Base-by-base conservation (phyloP, 441 rosid genomes). In the Croton setiger region DNA sequence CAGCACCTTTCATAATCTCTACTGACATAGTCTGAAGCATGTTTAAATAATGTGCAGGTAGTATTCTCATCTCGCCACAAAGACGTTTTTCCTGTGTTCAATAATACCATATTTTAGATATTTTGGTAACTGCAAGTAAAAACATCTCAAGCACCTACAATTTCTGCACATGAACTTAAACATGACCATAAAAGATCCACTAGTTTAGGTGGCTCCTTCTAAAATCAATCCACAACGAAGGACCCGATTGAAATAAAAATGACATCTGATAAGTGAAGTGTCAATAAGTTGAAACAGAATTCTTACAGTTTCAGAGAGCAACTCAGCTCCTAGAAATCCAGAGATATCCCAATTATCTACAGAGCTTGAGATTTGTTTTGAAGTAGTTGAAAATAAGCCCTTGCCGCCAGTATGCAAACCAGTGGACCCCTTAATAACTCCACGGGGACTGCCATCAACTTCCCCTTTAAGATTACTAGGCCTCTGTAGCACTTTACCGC, bases 231-330 rank as follows among this genome's bases (percentile, higher is more conserved):
- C 36, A 23, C 2, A 60, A 69, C 23, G 33, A 48, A 31, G 8
- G n/a, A 44, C 51, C 12, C 35, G 11, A 13, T 43, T 43, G 52
- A 45, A 63, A 27, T 23, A 63, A 5, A 45, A 43, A 15, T 4
- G 3, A 3, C 11, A 35, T 64, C 33, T 1, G 8, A 49, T 49
- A 36, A 41, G 11, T 21, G 20, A 48, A 3, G 8, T 13, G 14
- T 33, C 7, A 60, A 60, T 23, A 49, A 36, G 17, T 4, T 44
- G 67, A 65, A 45, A 37, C 3, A 17, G 21, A 27, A 60, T 63
- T 71, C 93, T 85, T 82, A 92, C 99, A 43, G 80, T 75, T 68
- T 92, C 96, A 8, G 99, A 84, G 56, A 92, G 93, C 60, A 92
- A 79, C 73, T 85, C 85, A 15, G 87, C 87, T 51, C 98, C 99